phyloP scores from a whole-genome alignment of 371 early-diverging fungal genomes.

The Choanephora cucurbitarum region DNA sequence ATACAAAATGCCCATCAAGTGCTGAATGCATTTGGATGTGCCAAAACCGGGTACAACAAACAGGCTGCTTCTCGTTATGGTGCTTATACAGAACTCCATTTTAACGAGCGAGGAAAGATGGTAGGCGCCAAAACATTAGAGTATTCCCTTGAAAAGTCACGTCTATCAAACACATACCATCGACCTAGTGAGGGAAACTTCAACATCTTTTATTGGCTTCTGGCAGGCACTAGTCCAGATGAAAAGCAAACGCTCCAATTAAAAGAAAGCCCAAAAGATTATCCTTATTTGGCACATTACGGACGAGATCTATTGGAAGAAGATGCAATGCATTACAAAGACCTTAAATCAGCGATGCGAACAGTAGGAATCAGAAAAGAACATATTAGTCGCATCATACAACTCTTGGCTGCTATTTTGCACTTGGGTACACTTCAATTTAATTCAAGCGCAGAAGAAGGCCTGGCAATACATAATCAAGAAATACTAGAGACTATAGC shows the following conservation, averaged over 20 bases:
- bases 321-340: conserved; percentile 54
- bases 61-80: conserved; percentile 84
- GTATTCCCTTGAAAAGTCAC: conserved; percentile 85
- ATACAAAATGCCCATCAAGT: conserved; percentile 53
- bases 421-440: conserved; percentile 76
- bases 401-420: conserved; percentile 68
- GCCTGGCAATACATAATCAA: conserved; percentile 53
- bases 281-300: conserved; percentile 24
- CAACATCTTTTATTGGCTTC: conserved; percentile 88
- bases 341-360: conserved; percentile 80
- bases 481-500: conserved; percentile 67
- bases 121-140: conserved; percentile 85
- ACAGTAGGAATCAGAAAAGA: conserved; percentile 77
- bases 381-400: conserved; percentile 69
- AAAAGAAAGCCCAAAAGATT: conserved; percentile 10
- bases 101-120: conserved; percentile 85
- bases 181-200: conserved; percentile 76
- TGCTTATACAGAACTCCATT: conserved; percentile 86
- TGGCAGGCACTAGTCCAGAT: conserved; percentile 41
- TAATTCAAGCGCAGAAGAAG: conserved; percentile 45
- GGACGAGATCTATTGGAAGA: conserved; percentile 19
- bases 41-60: conserved; percentile 69
- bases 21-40: conserved; percentile 70
- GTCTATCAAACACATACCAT: conserved; percentile 55
- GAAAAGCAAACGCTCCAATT: conserved; percentile 32